Evolutionary conservation across 768 basidiomycete species (phyloP).

Genomic region (Flagelloscypha sp.): DNA sequence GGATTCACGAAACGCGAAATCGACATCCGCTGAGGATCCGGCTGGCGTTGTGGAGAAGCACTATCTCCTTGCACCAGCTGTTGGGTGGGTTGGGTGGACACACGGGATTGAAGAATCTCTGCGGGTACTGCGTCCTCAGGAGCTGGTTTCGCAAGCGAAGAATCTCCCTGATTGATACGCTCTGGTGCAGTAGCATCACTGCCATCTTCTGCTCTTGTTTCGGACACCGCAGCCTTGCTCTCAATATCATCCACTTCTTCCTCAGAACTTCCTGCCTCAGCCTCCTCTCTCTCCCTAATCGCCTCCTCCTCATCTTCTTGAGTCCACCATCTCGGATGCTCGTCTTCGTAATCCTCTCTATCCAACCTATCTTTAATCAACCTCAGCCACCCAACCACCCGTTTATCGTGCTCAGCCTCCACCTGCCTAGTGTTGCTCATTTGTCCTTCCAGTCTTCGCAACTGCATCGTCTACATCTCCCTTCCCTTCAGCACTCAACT

Average conservation of each 20-base stretch:
- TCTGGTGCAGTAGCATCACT: slow-evolving; percentile 29
- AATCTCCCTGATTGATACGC: slow-evolving; percentile 17
- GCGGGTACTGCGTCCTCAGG: slow-evolving; percentile 56
- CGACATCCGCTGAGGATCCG: slow-evolving; percentile 17
- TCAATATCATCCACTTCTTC: slow-evolving; percentile 18
- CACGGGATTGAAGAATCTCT: slow-evolving; percentile 57
- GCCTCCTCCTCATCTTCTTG: slow-evolving; percentile 32
- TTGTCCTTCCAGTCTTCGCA: slow-evolving; percentile 76
- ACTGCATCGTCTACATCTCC: slow-evolving; percentile 80
- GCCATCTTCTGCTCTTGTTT: slow-evolving; percentile 6
- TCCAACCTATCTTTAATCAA: slow-evolving; percentile 60
- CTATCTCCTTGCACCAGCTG: too few species aligned
- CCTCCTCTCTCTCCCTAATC: slow-evolving; percentile 1
- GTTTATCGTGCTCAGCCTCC: slow-evolving; percentile 65
- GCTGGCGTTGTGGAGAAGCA: slow-evolving; percentile 15
- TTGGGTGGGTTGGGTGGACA: slow-evolving; percentile 27
- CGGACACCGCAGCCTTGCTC: slow-evolving; percentile 9
- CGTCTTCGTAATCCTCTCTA: slow-evolving; percentile 55
- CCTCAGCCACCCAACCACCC: slow-evolving; percentile 77
- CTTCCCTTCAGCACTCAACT: slow-evolving; percentile 60
- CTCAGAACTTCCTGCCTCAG: slow-evolving; percentile 10
- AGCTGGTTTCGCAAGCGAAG: slow-evolving; percentile 34
- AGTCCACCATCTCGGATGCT: slow-evolving; percentile 47
- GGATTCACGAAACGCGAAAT: slow-evolving; percentile 28
- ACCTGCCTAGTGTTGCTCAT: slow-evolving; percentile 69